Evolutionary conservation across 2,329 filamentous ascomycete species (phyloP), one percentile per base, ranked within the genome.

Genomic region (Sodiomyces alkalinus): DNA sequence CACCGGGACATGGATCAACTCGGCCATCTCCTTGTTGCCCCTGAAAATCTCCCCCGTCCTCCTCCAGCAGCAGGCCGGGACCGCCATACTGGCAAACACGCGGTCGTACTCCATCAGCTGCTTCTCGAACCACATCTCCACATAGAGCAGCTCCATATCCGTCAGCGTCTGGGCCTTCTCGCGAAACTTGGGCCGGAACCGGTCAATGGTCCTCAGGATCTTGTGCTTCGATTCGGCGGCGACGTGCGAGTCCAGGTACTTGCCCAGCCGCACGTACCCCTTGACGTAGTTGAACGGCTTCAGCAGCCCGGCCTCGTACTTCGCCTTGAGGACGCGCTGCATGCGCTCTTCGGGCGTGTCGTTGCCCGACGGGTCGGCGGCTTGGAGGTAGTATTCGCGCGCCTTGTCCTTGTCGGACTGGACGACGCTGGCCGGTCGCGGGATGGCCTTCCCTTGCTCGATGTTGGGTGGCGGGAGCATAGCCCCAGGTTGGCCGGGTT

Each of bases 261-360:
- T 74, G 37, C 85, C 82, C 26, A 98, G 61, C 18, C 85, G 72
- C 8, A 83, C 79, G 51, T 98, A 98, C 9, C 90, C 90, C 46
- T 92, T 92, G 42, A 96, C 82, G 52, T 98, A 98, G 57, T 96
- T 96, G 65, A 98, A 98, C 2, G 90, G 90, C 47, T 86, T 90
- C 33, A 98, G 62, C 45, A 98, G 65, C 2, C 90, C 90, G 1
- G 90, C 90, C 41, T 96, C 86, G 53, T 93, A 92, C 53, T 98
- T 98, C 37, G 90, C 90, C 49, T 80, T 81, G 32, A 98, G 70
- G 6, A 98, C 71, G 41, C 90, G 83, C 45, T 87, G 80, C 81
- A 98, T 93, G 34, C 90, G 79, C 51, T 93, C 83, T 52, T 94
- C 86, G 9, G 90, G 85, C 14, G 79, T 80, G 41, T 83, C 68